Conservation (phyloP, 108 stramenopile species). For the Seminavis robusta region DNA sequence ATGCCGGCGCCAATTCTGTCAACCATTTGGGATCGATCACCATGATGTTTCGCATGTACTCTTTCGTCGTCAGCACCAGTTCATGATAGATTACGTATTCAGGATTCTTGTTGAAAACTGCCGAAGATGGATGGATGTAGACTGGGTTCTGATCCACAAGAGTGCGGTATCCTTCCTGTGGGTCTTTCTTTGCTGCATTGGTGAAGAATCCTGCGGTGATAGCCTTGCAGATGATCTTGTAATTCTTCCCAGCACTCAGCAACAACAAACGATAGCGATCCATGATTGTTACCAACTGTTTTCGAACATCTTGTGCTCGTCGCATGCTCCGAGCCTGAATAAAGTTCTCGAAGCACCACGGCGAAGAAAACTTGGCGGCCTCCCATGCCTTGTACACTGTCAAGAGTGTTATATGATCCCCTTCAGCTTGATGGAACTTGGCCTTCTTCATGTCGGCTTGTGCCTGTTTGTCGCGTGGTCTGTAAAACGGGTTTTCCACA, state of each 20-base stretch:
- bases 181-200: constrained; percentile 98
- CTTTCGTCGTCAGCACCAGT: constrained; percentile 97
- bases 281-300: constrained; percentile 99
- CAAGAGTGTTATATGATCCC: constrained; percentile 96
- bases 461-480: constrained; percentile 97
- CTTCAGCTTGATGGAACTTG: constrained; percentile 98
- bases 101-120: constrained; percentile 97
- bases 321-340: constrained; percentile 96
- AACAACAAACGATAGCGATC: constrained; percentile 96
- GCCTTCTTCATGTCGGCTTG: constrained; percentile 99
- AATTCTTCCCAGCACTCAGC: constrained; percentile 94
- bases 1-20: constrained; percentile 95
- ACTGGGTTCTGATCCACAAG: constrained; percentile 97
- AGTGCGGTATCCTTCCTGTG: constrained; percentile 97
- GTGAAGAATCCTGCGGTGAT: constrained; percentile 98
- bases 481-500: constrained; percentile 97
- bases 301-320: constrained; percentile 97
- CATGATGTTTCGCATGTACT: constrained; percentile 99
- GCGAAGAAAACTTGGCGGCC: constrained; percentile 88
- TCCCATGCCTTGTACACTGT: constrained; percentile 98
- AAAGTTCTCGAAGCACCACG: constrained; percentile 99
- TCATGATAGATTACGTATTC: constrained; percentile 99
- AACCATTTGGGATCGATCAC: constrained; percentile 99
- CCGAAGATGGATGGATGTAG: constrained; percentile 96
- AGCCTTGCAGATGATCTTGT: constrained; percentile 94